Conservation (phyloP, 352 stramenopile genomes). For the Phytophthora niederhauseri region DNA sequence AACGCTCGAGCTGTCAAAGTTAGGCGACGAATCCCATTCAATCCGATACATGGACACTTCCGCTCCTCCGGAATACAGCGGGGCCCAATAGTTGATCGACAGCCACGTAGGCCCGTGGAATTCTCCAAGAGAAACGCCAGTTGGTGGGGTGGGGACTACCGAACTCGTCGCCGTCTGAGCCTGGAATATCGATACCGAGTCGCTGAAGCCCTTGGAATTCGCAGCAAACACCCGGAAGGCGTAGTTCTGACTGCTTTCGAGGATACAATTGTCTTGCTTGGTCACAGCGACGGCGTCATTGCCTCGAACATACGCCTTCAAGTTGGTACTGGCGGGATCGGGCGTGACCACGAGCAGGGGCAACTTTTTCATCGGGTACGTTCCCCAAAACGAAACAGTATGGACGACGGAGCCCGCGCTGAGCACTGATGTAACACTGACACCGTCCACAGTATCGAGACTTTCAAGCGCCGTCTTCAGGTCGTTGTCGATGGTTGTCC, state of each 20-base stretch:
- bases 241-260: constrained; percentile 57
- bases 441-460: constrained; percentile 54
- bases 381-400: constrained; percentile 87
- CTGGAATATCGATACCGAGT: constrained; percentile 37
- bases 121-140: constrained; percentile 76
- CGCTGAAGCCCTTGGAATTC: constrained; percentile 65
- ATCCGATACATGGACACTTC: constrained; percentile 92
- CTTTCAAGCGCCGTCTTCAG: constrained; percentile 54
- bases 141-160: constrained; percentile 74
- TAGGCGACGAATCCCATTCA: constrained; percentile 89
- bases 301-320: constrained; percentile 48
- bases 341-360: constrained; percentile 46
- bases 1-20: constrained; percentile 81
- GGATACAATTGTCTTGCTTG: constrained; percentile 59
- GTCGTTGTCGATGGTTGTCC: constrained; percentile 28
- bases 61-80: constrained; percentile 88
- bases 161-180: constrained; percentile 57
- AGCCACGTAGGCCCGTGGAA: constrained; percentile 80
- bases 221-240: constrained; percentile 62
- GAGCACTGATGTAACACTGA: constrained; percentile 48
- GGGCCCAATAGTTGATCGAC: constrained; percentile 80
- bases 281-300: constrained; percentile 58
- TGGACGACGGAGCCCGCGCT: constrained; percentile 72
- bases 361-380: constrained; percentile 60
- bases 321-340: constrained; percentile 25